Base-by-base conservation (phyloP, 1,284 basidiomycete species). In the Pseudozyma flocculosa region DNA sequence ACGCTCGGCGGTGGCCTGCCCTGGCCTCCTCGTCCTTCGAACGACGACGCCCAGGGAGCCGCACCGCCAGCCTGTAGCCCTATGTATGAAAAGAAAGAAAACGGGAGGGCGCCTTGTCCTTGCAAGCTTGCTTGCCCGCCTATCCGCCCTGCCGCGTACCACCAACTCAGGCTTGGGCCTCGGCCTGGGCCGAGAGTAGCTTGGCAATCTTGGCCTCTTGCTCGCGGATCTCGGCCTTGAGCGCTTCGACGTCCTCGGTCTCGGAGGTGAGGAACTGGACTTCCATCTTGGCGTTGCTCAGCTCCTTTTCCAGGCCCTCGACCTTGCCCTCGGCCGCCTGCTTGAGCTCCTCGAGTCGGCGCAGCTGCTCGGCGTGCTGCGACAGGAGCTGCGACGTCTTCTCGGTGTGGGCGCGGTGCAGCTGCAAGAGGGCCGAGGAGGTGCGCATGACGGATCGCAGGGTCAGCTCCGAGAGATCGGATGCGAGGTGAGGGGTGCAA, bases 361-460 rank as follows among this genome's bases (percentile, higher is more conserved):
- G 50, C 21, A 62, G 49, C 42, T 62, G 50, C 45, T 68, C 56
- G 43, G 54, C 49, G 45, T 63, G 61, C 48, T 60, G 48, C 19
- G 57, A 55, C 29, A 48, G 43, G 2, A 68, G 44, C 13, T 50
- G 46, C 8, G 54, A 48, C 8, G 58, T 50, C 47, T 61, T 63
- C 19, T 68, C 64, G 13, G 61, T 68, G 56, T 68, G 64, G 3
- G 64, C 64, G 4, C 50, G 54, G 36, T 68, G 60, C 17, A 68
- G 61, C 21, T 57, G 53, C 19, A 18, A n/a, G 21, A 17, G 18
- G 19, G 11, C 14, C n/a, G 18, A 32, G 11, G 13, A 36, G 43
- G 4, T 26, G 22, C 10, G 23, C 24, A 44, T 1, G n/a, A 5
- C 2, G 10, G 14, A 19, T 7, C 8, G 24, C 8, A 11, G 26